Evolutionary conservation across 192 early-diverging fungal genomes (phyloP), one percentile per base, ranked within the genome.

Genomic region (Paraglomus brasilianum): DNA sequence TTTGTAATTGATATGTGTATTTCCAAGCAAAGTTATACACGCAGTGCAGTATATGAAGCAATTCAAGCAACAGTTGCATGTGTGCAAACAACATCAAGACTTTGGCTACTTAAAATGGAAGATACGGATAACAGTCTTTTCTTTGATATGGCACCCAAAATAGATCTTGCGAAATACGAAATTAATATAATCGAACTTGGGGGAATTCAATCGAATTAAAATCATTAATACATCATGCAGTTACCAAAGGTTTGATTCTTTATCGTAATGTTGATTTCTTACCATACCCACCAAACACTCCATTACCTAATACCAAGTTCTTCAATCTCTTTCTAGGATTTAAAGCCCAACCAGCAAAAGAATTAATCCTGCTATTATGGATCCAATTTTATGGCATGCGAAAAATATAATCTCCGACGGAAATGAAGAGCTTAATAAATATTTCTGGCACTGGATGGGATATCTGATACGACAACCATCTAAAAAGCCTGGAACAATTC

Each of bases 251-350:
- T 49, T 49, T 49, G 48, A 49, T 49, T 49, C 30, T 30, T 30
- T 30, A 30, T 30, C 30, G 3, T 30, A 30, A 30, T 30, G 30
- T 30, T 30, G 30, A 30, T 30, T 2, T 30, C 30, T 56, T 56
- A 56, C 53, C 53, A 56, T 56, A 56, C 53, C 21, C 52, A 55
- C 52, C 52, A 55, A 17, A 55, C 52, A 55, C 52, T 55, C 17
- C 52, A 55, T 56, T 56, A 19, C 21, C 53, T 56, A 56, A 22
- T 56, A 56, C 53, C 53, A 56, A 56, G 7, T 56, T 56, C 7
- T 56, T 56, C 3, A 56, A 56, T 56, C 53, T 56, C 21, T 56
- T 56, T 56, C 53, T 56, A 56, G 53, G 53, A 56, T 56, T 56
- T 6, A 56, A 56, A 56, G 53, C 53, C 53, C 53, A 21, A 56